Percentiles rank a stretch among this genome's conserved stretches.
Conservation (phyloP, 176 grass and related monocot species). For the Eremochloa ophiuroides region DNA sequence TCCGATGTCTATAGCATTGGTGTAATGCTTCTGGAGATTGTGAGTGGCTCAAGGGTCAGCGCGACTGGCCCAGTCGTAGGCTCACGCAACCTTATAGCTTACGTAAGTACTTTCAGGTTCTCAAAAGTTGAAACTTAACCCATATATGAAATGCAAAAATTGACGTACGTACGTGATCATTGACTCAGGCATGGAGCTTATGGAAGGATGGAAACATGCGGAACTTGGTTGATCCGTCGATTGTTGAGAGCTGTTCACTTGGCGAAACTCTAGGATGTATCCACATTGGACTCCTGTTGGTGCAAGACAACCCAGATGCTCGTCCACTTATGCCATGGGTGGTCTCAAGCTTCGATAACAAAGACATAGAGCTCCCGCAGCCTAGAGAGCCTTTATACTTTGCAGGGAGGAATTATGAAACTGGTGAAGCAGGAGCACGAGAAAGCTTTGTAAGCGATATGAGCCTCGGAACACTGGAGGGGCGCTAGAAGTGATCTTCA, state of each 20-base stretch:
- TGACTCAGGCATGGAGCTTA: conserved; percentile 40
- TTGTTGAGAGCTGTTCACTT: conserved; percentile 2
- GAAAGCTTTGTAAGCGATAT: not conserved
- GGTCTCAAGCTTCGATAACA: conserved; percentile 36
- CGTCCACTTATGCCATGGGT: conserved; percentile 34
- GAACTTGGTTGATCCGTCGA: conserved; percentile 2
- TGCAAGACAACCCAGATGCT: conserved; percentile 38
- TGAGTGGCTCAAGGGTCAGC: conserved; percentile 39
- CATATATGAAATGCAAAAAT: not conserved
- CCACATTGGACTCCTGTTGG: conserved; percentile 16
- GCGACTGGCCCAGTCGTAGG: not conserved
- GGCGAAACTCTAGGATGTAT: conserved; percentile 29
- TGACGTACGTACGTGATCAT: no score
- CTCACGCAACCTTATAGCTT: conserved; percentile 23
- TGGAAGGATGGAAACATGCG: conserved; percentile 29
- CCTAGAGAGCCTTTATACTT: conserved; percentile 21
- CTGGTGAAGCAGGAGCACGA: not conserved
- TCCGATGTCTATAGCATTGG: conserved; percentile 48
- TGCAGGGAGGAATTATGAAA: not conserved
- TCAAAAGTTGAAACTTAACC: not conserved
- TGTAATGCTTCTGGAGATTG: conserved; percentile 39
- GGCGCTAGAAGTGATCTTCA: conserved; percentile 10
- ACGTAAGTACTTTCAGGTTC: conserved; percentile 17
- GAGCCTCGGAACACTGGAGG: conserved; percentile 4
- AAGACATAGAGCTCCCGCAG: not conserved